Evolutionary conservation across 208 protist genomes (phyloP).

Genomic region (Trypanosoma boissoni): DNA sequence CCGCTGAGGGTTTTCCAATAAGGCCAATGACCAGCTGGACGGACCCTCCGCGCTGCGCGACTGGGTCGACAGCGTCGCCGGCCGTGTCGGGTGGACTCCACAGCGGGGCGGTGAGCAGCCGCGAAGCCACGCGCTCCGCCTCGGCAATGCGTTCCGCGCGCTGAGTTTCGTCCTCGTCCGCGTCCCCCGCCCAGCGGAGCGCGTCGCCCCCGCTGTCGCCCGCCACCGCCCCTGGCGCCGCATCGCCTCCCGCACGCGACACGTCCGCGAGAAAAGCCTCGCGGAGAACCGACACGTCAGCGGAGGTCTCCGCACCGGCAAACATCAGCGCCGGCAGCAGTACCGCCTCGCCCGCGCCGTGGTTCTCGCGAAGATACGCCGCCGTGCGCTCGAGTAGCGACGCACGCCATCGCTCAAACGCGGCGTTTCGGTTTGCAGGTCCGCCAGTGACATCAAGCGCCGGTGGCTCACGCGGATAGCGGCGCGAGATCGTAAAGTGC

Average conservation of each 20-base stretch:
- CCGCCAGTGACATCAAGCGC: constrained; percentile 46
- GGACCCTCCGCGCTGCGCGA: constrained; percentile 31
- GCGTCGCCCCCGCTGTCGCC: not conserved
- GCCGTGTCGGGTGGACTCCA: not conserved
- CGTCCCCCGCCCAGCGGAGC: constrained; percentile 20
- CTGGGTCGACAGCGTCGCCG: not conserved
- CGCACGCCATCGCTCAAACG: constrained; percentile 57
- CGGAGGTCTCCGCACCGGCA: constrained; percentile 35
- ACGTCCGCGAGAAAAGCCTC: no score
- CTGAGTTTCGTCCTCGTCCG: constrained; percentile 33
- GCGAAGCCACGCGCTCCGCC: constrained; percentile 32
- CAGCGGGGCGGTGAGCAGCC: constrained; percentile 13
- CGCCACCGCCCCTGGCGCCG: constrained; percentile 8
- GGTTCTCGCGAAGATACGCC: constrained; percentile 49
- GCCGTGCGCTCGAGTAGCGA: constrained; percentile 31
- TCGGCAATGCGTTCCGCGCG: constrained; percentile 32
- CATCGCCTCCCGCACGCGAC: constrained; percentile 12
- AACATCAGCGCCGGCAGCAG: constrained; percentile 65
- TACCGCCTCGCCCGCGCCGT: constrained; percentile 45
- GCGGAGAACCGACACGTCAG: constrained; percentile 30
- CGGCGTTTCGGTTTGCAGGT: constrained; percentile 37
- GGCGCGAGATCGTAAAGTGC: constrained; percentile 38
- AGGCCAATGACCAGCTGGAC: constrained; percentile 90
- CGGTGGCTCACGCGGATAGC: constrained; percentile 53
- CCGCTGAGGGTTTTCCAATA: constrained; percentile 91